phyloP scores from a whole-genome alignment of 2,329 filamentous ascomycete genomes.

The Nemania serpens region DNA sequence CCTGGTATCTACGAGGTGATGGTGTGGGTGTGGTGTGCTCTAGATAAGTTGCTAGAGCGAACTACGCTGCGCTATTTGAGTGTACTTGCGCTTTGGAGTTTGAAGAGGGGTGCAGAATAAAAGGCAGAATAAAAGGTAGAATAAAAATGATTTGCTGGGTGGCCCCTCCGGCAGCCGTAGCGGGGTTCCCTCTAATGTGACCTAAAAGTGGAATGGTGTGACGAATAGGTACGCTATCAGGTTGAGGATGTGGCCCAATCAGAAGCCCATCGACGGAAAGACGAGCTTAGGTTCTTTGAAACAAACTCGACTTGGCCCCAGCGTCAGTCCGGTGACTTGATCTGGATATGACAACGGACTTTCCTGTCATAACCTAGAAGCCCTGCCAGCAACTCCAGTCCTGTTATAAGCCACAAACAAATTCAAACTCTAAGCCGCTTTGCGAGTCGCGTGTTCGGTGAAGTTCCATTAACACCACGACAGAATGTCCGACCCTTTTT shows the following conservation, averaged over 20 bases:
- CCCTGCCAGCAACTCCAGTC: too few species aligned
- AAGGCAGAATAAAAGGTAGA: too few species aligned
- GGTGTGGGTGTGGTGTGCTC: slow-evolving; percentile 9
- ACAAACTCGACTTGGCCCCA: not conserved
- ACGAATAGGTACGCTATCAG: not conserved
- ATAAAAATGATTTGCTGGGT: slow-evolving; percentile 26
- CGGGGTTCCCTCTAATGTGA: slow-evolving; percentile 1
- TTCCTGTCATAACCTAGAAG: too few species aligned
- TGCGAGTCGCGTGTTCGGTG: too few species aligned
- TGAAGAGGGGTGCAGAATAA: slow-evolving; percentile 20
- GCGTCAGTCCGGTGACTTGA: slow-evolving; percentile 16
- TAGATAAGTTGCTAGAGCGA: not conserved
- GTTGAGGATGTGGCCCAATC: slow-evolving; percentile 15
- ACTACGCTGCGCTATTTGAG: too few species aligned
- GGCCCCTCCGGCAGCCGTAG: slow-evolving; percentile 18
- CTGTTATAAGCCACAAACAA: too few species aligned
- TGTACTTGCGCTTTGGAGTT: slow-evolving; percentile 14
- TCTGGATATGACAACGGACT: too few species aligned
- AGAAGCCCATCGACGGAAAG: not conserved
- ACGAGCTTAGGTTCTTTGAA: slow-evolving; percentile 12
- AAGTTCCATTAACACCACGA: too few species aligned
- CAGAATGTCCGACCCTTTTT: too few species aligned
- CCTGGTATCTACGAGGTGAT: not conserved
- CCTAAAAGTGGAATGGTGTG: too few species aligned
- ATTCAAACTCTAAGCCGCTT: too few species aligned